phyloP scores from a whole-genome alignment of 345 rosid genomes.

The Moricandia moricandioides region DNA sequence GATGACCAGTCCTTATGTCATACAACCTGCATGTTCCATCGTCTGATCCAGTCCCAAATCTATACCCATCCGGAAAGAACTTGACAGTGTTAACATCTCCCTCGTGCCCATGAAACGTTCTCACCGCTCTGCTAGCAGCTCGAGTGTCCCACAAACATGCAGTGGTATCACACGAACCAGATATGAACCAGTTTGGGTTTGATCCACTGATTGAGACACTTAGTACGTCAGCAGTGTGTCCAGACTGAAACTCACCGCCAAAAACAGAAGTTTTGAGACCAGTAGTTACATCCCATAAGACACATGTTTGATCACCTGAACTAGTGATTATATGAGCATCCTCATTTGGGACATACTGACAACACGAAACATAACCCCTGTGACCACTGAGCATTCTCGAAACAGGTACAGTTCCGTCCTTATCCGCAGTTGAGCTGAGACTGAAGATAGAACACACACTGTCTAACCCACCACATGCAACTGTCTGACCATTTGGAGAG shows the following conservation, averaged over 20 bases:
- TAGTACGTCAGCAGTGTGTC: slow-evolving; percentile 90
- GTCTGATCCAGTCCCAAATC: slow-evolving; percentile 93
- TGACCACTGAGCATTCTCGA: slow-evolving; percentile 88
- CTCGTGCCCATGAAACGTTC: slow-evolving; percentile 87
- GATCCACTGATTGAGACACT: slow-evolving; percentile 78
- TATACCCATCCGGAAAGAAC: slow-evolving; percentile 94
- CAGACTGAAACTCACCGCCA: slow-evolving; percentile 97
- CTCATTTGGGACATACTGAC: slow-evolving; percentile 93
- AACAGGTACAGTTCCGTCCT: slow-evolving; percentile 75
- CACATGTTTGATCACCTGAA: slow-evolving; percentile 94
- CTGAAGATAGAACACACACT: slow-evolving; percentile 89
- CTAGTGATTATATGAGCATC: slow-evolving; percentile 82
- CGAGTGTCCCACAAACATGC: slow-evolving; percentile 96
- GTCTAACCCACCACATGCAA: slow-evolving; percentile 98
- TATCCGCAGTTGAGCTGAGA: slow-evolving; percentile 78
- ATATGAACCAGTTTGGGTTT: slow-evolving; percentile 74
- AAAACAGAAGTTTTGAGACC: slow-evolving; percentile 94
- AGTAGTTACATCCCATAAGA: slow-evolving; percentile 92
- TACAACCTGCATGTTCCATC: slow-evolving; percentile 96
- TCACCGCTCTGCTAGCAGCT: slow-evolving; percentile 90
- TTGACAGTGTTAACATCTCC: slow-evolving; percentile 47
- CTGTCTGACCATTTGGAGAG: slow-evolving; percentile 88
- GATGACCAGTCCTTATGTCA: slow-evolving; percentile 93
- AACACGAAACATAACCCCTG: slow-evolving; percentile 86
- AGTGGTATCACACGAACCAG: slow-evolving; percentile 92